phyloP scores from a whole-genome alignment of 805 yeast species.

The Ogataea parapolymorpha region DNA sequence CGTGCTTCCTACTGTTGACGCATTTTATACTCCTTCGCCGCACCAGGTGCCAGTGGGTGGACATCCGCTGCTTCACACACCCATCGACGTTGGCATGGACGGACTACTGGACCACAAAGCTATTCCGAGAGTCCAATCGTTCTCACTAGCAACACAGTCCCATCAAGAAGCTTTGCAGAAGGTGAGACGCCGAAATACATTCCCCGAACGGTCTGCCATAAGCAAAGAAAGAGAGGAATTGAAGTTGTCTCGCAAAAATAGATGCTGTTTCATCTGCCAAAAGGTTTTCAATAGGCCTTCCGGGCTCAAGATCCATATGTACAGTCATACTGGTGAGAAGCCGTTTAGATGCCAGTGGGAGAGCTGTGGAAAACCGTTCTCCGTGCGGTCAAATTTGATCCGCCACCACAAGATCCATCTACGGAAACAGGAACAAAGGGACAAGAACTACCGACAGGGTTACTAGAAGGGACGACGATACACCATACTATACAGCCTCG shows the following conservation, averaged over 20 bases:
- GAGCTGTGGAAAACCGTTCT: conserved; percentile 65
- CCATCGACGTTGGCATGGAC: neutral
- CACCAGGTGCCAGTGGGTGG: neutral
- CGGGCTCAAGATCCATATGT: conserved; percentile 72
- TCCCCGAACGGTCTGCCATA: conserved; percentile 7
- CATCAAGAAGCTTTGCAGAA: neutral
- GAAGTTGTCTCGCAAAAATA: conserved; percentile 13
- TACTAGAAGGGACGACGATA: too few relatives aligned
- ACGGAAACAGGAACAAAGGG: conserved; percentile 22
- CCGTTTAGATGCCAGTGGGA: conserved; percentile 63
- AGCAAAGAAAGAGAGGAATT: conserved; percentile 1
- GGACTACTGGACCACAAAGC: conserved; percentile 5
- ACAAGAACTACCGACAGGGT: neutral
- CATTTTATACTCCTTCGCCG: conserved; percentile 7
- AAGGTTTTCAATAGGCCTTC: conserved; percentile 82
- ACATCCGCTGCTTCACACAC: neutral
- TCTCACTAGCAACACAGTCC: neutral
- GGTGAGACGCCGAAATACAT: conserved; percentile 15
- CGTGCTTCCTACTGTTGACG: conserved; percentile 2
- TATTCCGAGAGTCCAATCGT: conserved; percentile 13
- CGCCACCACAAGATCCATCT: conserved; percentile 71
- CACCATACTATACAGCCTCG: neutral
- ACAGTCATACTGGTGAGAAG: conserved; percentile 81
- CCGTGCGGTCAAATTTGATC: conserved; percentile 77
- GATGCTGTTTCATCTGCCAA: conserved; percentile 52